phyloP scores from a whole-genome alignment of 805 yeast genomes.

The Ogataea minuta region DNA sequence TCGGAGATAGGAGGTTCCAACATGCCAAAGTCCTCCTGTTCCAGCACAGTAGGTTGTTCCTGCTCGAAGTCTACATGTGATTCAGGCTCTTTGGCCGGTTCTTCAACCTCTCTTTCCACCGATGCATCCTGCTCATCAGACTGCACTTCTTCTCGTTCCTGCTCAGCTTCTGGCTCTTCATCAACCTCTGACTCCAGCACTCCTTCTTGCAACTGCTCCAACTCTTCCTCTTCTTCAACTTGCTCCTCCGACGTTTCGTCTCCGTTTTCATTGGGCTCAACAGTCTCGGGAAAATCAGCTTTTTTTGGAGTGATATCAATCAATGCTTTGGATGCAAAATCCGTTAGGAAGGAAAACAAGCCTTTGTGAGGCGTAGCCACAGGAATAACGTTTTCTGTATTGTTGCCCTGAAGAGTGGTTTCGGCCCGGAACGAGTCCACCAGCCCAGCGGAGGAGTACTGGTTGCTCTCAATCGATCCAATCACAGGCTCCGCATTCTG shows the following conservation, averaged over 20 bases:
- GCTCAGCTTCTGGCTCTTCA: not conserved
- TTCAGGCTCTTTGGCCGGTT: not conserved
- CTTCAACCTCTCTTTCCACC: not conserved
- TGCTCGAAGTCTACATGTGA: conserved; percentile 2
- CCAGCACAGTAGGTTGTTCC: not conserved
- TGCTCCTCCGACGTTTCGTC: not conserved
- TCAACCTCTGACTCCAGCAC: not conserved
- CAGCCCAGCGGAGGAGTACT: conserved; percentile 2
- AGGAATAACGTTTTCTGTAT: not conserved
- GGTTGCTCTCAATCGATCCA: conserved; percentile 3
- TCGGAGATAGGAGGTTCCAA: no score
- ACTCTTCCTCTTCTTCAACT: not conserved
- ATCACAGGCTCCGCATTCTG: conserved; percentile 6
- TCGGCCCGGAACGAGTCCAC: not conserved
- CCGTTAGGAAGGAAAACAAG: not conserved
- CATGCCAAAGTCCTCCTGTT: not conserved
- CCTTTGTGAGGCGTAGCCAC: not conserved
- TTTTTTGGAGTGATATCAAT: conserved; percentile 2
- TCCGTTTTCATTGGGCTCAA: not conserved
- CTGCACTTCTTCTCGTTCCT: not conserved
- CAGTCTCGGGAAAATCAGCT: not conserved
- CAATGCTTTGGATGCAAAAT: conserved; percentile 1
- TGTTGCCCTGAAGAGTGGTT: not conserved
- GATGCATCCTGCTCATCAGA: no score
- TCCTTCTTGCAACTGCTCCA: not conserved